Percentiles rank a stretch among this genome's conserved stretches.
Conservation (phyloP, 371 early-diverging fungal genomes). For the Mortierella sp. region DNA sequence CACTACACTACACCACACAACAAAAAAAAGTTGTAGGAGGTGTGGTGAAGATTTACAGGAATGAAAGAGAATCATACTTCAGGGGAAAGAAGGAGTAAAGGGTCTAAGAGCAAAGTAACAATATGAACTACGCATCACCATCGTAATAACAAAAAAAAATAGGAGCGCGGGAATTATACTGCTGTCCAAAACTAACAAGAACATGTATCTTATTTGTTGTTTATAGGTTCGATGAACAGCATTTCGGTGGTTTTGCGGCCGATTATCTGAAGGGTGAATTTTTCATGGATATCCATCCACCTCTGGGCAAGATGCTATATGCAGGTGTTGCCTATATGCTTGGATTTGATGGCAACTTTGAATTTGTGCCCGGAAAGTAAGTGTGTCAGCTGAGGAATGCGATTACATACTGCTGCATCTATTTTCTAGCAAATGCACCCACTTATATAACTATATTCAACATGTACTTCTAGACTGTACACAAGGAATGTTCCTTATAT, state of each 20-base stretch:
- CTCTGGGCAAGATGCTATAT: constrained; percentile 98
- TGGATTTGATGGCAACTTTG: constrained; percentile 91
- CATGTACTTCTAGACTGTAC: constrained; percentile 16
- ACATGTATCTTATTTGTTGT: background rate
- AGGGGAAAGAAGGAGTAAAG: background rate
- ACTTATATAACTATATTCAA: too few relatives aligned
- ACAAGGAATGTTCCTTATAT: constrained; percentile 36
- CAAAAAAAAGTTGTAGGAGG: too few relatives aligned
- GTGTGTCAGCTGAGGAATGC: background rate
- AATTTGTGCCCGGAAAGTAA: constrained; percentile 85
- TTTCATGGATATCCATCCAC: constrained; percentile 99
- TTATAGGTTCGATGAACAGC: constrained; percentile 41
- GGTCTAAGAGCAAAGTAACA: background rate
- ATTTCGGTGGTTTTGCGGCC: constrained; percentile 29
- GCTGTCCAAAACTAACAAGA: constrained; percentile 43
- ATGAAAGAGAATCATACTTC: background rate
- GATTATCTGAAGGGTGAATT: constrained; percentile 93
- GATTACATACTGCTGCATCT: background rate
- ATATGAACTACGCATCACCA: too few relatives aligned
- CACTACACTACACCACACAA: background rate
- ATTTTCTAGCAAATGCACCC: too few relatives aligned
- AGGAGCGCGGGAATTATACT: constrained; percentile 60
- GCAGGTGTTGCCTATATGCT: constrained; percentile 91
- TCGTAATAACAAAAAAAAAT: background rate
- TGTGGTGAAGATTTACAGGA: too few relatives aligned